Conservation (phyloP, 345 rosid species). For the Anastatica hierochuntica region DNA sequence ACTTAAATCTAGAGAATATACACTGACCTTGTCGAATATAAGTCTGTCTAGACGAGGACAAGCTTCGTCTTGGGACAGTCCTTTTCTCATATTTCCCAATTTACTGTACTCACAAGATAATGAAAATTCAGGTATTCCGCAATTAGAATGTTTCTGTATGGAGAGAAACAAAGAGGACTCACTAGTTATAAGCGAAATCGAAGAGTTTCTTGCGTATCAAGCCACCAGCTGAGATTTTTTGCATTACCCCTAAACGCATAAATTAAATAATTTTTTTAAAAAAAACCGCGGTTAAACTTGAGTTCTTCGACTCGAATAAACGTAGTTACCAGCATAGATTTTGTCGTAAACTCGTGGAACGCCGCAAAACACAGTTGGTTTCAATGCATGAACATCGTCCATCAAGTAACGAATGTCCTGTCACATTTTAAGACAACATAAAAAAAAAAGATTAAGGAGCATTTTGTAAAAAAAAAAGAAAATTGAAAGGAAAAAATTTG, state of each 20-base stretch:
- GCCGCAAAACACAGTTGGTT: slow-evolving; percentile 72
- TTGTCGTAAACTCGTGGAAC: slow-evolving; percentile 92
- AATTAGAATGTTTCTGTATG: not conserved
- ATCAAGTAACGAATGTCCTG: slow-evolving; percentile 69
- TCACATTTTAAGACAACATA: not conserved
- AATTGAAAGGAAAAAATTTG: not conserved
- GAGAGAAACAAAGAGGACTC: slow-evolving; percentile 25
- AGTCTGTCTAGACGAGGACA: slow-evolving; percentile 73
- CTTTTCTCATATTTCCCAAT: slow-evolving; percentile 54
- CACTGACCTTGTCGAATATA: slow-evolving; percentile 65
- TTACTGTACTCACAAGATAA: slow-evolving; percentile 44
- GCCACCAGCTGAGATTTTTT: slow-evolving; percentile 62
- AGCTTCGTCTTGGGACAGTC: slow-evolving; percentile 75
- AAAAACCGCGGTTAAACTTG: not conserved
- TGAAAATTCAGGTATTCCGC: not conserved
- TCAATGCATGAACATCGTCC: slow-evolving; percentile 78
- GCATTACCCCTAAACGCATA: slow-evolving; percentile 50
- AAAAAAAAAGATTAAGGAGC: too few relatives aligned
- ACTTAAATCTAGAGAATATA: too few relatives aligned
- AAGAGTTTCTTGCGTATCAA: slow-evolving; percentile 51
- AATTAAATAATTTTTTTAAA: not conserved
- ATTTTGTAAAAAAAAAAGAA: not conserved
- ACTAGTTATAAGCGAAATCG: slow-evolving; percentile 76
- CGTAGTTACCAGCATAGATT: slow-evolving; percentile 48
- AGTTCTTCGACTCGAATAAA: not conserved